A percentile compares a stretch with the other conserved stretches of the same genome.
Conservation (phyloP, 257 asterid species). For the Echium plantagineum region DNA sequence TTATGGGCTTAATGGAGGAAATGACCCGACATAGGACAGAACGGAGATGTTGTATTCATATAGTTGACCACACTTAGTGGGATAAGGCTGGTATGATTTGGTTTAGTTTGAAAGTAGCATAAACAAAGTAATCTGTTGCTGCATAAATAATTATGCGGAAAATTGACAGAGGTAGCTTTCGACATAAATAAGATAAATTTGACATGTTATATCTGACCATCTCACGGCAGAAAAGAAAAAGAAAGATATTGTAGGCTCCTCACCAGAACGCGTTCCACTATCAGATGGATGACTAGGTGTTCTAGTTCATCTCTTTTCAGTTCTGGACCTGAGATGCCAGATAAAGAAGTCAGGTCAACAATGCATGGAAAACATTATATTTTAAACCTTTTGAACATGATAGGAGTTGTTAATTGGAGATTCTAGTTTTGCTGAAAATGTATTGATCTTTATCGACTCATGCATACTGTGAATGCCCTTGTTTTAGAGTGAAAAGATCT, state of each 20-base stretch:
- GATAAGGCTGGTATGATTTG: too few relatives aligned
- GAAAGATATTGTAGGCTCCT: conserved; percentile 11
- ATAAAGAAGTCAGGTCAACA: conserved; percentile 3
- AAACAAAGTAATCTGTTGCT: too few relatives aligned
- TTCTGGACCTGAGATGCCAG: conserved; percentile 44
- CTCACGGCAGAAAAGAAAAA: not conserved
- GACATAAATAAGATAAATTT: too few relatives aligned
- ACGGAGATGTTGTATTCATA: too few relatives aligned
- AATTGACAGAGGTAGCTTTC: too few relatives aligned
- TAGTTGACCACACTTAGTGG: too few relatives aligned
- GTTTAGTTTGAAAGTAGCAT: too few relatives aligned
- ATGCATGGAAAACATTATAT: not conserved
- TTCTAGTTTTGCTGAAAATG: not conserved
- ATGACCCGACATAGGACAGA: too few relatives aligned
- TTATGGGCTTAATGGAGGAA: too few relatives aligned
- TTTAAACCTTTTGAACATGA: not conserved
- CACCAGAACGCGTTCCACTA: conserved; percentile 73
- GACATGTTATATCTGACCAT: too few relatives aligned
- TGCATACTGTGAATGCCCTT: not conserved
- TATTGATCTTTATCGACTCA: not conserved
- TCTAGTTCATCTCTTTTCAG: conserved; percentile 75
- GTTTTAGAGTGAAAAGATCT: not conserved
- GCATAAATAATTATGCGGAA: too few relatives aligned
- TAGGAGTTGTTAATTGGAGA: not conserved
- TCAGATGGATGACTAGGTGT: conserved; percentile 64